Percentiles rank a stretch among this genome's conserved stretches.
These are phyloP conservation scores for Ustilago crameri DNA, from an alignment of 1,284 basidiomycete species.

Conservation along the genomic window DNA sequence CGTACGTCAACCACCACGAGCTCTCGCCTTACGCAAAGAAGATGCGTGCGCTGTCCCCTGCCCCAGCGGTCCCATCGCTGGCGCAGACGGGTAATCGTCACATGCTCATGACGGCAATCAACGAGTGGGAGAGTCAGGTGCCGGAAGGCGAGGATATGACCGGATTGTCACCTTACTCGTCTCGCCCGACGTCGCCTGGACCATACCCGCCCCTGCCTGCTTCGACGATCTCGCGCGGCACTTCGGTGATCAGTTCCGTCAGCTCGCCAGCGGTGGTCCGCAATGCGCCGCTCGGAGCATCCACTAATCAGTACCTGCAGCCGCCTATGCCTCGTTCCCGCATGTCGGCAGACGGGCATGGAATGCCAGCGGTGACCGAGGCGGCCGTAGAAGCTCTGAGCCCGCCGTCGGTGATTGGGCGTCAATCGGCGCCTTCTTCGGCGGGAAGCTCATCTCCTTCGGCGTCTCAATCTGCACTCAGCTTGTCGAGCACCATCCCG, in stretches of 20 bases:
- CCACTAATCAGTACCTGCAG: slow-evolving; percentile 59
- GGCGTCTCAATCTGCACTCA: slow-evolving; percentile 47
- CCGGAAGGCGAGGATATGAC: slow-evolving; percentile 20
- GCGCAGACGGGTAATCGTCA: slow-evolving; percentile 38
- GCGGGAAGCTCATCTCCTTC: slow-evolving; percentile 39
- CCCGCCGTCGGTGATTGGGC: slow-evolving; percentile 11
- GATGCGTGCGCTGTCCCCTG: slow-evolving; percentile 50
- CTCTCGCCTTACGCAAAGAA: slow-evolving; percentile 51
- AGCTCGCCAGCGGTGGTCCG: slow-evolving; percentile 54
- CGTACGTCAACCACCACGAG: slow-evolving; percentile 51
- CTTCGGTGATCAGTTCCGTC: slow-evolving; percentile 48
- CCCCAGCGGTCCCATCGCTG: slow-evolving; percentile 30
- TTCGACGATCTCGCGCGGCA: slow-evolving; percentile 46
- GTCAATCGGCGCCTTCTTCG: slow-evolving; percentile 24
- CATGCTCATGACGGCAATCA: slow-evolving; percentile 61
- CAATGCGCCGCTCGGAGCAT: slow-evolving; percentile 60
- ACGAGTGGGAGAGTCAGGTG: slow-evolving; percentile 61
- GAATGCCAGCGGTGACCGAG: slow-evolving; percentile 15
- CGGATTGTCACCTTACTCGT: slow-evolving; percentile 27
- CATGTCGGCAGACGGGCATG: slow-evolving; percentile 36
- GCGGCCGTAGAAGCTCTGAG: slow-evolving; percentile 27
- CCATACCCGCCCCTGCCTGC: slow-evolving; percentile 49
- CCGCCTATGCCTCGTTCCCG: slow-evolving; percentile 47
- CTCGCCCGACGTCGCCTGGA: slow-evolving; percentile 31
- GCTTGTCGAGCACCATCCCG: slow-evolving; percentile 40